Percentiles rank a stretch among this genome's conserved stretches.
Conservation (phyloP, 2,329 filamentous ascomycete species). For the Alternaria ventricosa region DNA sequence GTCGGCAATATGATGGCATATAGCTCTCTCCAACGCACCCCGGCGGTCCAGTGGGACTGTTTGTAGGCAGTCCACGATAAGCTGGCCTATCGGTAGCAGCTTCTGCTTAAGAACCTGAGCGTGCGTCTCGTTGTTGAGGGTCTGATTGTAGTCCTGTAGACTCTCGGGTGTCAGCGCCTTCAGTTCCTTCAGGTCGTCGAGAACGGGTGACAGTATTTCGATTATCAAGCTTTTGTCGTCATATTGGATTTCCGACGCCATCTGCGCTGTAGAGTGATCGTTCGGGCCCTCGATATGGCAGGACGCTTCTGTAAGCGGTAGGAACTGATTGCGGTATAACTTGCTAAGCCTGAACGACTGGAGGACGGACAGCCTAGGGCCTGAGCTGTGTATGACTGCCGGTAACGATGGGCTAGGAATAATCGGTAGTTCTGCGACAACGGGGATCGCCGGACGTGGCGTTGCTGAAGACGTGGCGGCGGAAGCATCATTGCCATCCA, state of each 20-base stretch:
- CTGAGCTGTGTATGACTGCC: background rate
- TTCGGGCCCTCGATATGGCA: background rate
- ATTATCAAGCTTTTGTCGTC: background rate
- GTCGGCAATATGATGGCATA: slow-evolving; percentile 23
- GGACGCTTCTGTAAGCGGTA: background rate
- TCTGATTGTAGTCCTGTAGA: slow-evolving; percentile 13
- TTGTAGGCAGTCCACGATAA: slow-evolving; percentile 8
- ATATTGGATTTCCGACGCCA: background rate
- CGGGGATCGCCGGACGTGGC: background rate
- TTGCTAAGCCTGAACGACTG: background rate
- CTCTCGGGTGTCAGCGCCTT: slow-evolving; percentile 7
- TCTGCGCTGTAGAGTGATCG: background rate
- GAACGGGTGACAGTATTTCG: slow-evolving; percentile 16
- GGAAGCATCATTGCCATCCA: background rate
- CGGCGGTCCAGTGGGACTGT: background rate
- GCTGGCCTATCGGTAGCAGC: slow-evolving; percentile 22
- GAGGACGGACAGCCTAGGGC: background rate
- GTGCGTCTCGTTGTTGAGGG: slow-evolving; percentile 11
- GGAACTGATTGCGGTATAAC: background rate
- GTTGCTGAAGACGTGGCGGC: background rate
- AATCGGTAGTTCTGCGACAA: background rate
- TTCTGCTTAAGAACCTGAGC: slow-evolving; percentile 22
- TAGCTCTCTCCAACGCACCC: slow-evolving; percentile 15
- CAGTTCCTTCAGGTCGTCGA: slow-evolving; percentile 13
- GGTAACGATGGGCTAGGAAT: slow-evolving; percentile 3